Evolutionary conservation across 768 basidiomycete genomes (phyloP), one percentile per base, ranked within the genome.

Genomic region (Auricularia sp.): DNA sequence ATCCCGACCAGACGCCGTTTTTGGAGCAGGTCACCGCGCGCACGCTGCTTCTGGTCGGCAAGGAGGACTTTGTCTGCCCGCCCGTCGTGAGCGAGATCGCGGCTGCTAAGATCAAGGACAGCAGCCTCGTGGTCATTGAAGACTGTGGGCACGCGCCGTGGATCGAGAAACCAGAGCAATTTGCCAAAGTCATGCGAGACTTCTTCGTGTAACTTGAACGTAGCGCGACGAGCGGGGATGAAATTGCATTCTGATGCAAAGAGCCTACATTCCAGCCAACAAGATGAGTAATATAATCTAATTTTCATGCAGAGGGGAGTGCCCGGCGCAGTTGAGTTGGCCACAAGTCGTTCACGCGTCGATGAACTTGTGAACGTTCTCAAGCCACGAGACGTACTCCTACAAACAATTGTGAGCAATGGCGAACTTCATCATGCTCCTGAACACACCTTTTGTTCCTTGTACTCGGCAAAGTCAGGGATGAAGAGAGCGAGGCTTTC

Each of bases 301-400:
- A 51, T 51, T 51, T 51, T 51, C 21, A 18, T 18, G 14, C 14
- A 18, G 18, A 5, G 14, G 21, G 10, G 47, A 16, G 44, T 10
- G 11, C 18, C 44, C 44, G 44, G 10, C 44, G 44, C 11, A 11
- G 11, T 45, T 45, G 29, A 29, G 29, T 29, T 29, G 29, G 29
- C 29, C 29, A 29, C 29, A 29, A 29, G 29, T 29, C 47, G 65
- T 68, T 68, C 58, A 78, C 44, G 71, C 69, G 42, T 95, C 91
- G 67, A 98, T 77, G 72, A 97, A 98, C 24, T 72, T 73, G 81
- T 92, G 89, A 75, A 96, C 87, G 69, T 85, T 85, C 70, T 82
- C 77, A 71, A 98, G 78, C 95, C 95, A 98, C 68, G 79, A 81
- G 71, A 93, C 84, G 76, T 98, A 98, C 78, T 98, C 95, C 93